These are phyloP conservation scores for Paecilomyces niveus DNA, from an alignment of 2,329 filamentous ascomycete genomes.

Conservation along the genomic window DNA sequence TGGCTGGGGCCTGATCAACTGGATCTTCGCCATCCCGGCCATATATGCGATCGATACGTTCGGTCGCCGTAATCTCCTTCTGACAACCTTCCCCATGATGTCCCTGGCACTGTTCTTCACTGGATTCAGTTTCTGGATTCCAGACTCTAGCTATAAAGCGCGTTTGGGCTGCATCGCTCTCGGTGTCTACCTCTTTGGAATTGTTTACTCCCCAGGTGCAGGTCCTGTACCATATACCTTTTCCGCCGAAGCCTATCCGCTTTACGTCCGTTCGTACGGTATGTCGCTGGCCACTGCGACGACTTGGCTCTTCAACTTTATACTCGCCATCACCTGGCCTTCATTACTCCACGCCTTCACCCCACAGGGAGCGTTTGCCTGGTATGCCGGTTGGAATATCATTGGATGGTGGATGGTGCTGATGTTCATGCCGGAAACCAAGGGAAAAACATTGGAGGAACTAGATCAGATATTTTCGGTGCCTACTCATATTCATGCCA, in stretches of 20 bases:
- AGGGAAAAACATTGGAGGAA: slow-evolving; percentile 38
- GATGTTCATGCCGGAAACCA: slow-evolving; percentile 35
- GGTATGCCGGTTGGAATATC: slow-evolving; percentile 38
- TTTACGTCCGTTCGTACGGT: slow-evolving; percentile 55
- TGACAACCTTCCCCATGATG: slow-evolving; percentile 62
- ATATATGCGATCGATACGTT: slow-evolving; percentile 63
- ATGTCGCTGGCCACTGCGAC: slow-evolving; percentile 60
- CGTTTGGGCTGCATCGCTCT: slow-evolving; percentile 36
- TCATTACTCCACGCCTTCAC: slow-evolving; percentile 42
- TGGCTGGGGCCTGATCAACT: slow-evolving; percentile 58
- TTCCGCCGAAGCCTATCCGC: slow-evolving; percentile 59
- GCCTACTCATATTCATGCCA: slow-evolving; percentile 38
- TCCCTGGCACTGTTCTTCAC: slow-evolving; percentile 45
- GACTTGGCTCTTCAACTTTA: slow-evolving; percentile 53
- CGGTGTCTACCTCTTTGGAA: slow-evolving; percentile 38
- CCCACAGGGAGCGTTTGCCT: slow-evolving; percentile 47
- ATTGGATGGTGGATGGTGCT: slow-evolving; percentile 41
- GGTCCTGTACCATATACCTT: slow-evolving; percentile 62
- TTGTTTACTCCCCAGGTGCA: slow-evolving; percentile 50
- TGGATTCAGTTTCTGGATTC: slow-evolving; percentile 48
- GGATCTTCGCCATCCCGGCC: slow-evolving; percentile 56
- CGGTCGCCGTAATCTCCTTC: slow-evolving; percentile 56
- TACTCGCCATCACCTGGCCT: slow-evolving; percentile 49
- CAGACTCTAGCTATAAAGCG: slow-evolving; percentile 26
- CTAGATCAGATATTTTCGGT: slow-evolving; percentile 50